A percentile compares a stretch with the other conserved stretches of the same genome.
phyloP scores from a whole-genome alignment of 176 grass and related monocot species.

The Triticum aestivum region IWGSC_CS_RefSeq_v2.1 NC_057799.1:638672736-638673235 shows the following conservation, averaged over 20 bases:
- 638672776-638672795: conserved; percentile 81
- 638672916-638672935: background rate
- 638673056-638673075: conserved; percentile 63
- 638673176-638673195: conserved; percentile 87
- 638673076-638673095: background rate
- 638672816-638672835: conserved; percentile 89
- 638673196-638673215: conserved; percentile 85
- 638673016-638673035: conserved; percentile 74
- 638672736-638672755: background rate
- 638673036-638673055: conserved; percentile 66
- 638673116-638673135: background rate
- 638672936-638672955: background rate
- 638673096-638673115: background rate
- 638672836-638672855: conserved; percentile 98
- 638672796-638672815: conserved; percentile 64
- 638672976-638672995: background rate
- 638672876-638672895: conserved; percentile 2
- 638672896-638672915: background rate
- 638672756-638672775: conserved; percentile 63
- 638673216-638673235: conserved; percentile 95
- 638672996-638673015: background rate
- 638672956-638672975: background rate
- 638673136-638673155: conserved; percentile 15
- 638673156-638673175: conserved; percentile 53
- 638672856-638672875: conserved; percentile 32